Percentiles rank a stretch among this genome's conserved stretches.
Evolutionary conservation across 1,139 yeast genomes (phyloP).

Genomic region (Starmera stellimalicola): DNA sequence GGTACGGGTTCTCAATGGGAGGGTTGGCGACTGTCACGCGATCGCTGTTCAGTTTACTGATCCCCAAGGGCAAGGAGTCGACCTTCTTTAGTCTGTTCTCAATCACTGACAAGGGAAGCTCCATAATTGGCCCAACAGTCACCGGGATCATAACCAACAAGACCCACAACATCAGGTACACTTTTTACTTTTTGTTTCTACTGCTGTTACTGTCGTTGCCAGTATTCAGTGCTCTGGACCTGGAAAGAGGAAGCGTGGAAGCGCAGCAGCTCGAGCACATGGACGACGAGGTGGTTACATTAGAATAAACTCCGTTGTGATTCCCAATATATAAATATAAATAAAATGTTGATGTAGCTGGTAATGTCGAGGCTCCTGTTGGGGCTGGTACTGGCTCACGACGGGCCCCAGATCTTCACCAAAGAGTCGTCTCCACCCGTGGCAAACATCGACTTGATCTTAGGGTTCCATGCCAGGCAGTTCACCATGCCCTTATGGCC

Average conservation of each 20-base stretch:
- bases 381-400: too few relatives aligned
- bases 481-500: slow-evolving; percentile 69
- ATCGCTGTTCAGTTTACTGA: slow-evolving; percentile 51
- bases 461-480: slow-evolving; percentile 69
- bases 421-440: slow-evolving; percentile 78
- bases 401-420: slow-evolving; percentile 58
- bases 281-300: slow-evolving; percentile 14
- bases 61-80: slow-evolving; percentile 62
- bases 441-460: slow-evolving; percentile 49
- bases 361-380: too few relatives aligned
- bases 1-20: slow-evolving; percentile 67
- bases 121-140: slow-evolving; percentile 56
- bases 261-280: slow-evolving; percentile 27
- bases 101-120: slow-evolving; percentile 68
- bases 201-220: slow-evolving; percentile 44
- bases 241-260: slow-evolving; percentile 46
- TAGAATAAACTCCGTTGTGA: not conserved
- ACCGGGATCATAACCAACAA: slow-evolving; percentile 58
- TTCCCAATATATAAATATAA: too few relatives aligned
- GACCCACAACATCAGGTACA: slow-evolving; percentile 59
- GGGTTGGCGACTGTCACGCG: slow-evolving; percentile 58
- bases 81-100: slow-evolving; percentile 62
- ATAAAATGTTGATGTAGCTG: too few relatives aligned
- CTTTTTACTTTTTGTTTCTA: slow-evolving; percentile 48
- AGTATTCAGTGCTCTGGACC: slow-evolving; percentile 37